phyloP scores from a whole-genome alignment of 2,329 filamentous ascomycete genomes.

The Aspergillus caelatus region DNA sequence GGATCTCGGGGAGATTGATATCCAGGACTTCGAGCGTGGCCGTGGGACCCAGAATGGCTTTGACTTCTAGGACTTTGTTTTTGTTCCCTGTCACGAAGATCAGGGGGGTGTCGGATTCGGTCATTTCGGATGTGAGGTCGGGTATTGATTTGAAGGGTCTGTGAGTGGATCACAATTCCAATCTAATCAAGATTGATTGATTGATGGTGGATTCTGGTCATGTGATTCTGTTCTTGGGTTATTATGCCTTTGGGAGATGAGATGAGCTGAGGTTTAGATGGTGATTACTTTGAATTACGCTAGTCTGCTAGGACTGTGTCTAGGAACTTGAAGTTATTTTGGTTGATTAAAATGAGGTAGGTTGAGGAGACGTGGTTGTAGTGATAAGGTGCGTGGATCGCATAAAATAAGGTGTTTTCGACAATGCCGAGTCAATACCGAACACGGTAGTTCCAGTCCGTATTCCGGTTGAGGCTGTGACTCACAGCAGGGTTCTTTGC shows the following conservation, averaged over 20 bases:
- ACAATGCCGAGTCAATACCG: neutral
- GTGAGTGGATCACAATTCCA: neutral
- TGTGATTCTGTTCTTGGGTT: neutral
- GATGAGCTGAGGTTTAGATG: neutral
- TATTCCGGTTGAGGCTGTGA: neutral
- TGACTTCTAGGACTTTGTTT: conserved; percentile 83
- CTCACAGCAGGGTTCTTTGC: neutral
- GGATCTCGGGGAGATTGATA: conserved; percentile 78
- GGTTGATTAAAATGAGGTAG: neutral
- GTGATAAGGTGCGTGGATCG: neutral
- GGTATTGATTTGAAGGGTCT: neutral
- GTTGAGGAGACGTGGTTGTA: neutral
- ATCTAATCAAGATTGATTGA: neutral
- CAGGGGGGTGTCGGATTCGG: neutral
- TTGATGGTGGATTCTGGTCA: neutral
- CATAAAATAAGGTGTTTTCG: neutral
- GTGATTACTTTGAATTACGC: neutral
- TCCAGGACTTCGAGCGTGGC: conserved; percentile 70
- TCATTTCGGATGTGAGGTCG: neutral
- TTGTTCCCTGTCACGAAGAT: conserved; percentile 85
- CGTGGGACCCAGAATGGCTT: conserved; percentile 70
- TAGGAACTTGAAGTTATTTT: neutral
- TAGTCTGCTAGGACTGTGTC: too few relatives aligned
- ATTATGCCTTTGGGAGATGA: neutral
- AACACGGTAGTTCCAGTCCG: neutral